phyloP scores from a whole-genome alignment of 1,284 basidiomycete species.

The Apiotrichum siamense region DNA sequence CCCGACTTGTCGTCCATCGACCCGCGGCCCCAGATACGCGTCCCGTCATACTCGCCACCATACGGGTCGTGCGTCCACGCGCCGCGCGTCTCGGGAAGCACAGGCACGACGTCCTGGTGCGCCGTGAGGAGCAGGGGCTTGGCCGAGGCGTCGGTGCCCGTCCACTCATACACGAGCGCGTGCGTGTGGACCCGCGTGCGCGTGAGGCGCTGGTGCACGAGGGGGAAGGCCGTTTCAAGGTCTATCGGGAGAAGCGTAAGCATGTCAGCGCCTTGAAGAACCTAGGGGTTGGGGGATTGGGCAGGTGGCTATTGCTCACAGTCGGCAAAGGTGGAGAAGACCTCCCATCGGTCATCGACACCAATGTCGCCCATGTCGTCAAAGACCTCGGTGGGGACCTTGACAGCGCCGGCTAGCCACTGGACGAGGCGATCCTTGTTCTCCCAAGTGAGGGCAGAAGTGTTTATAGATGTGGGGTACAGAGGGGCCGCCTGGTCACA shows the following conservation, averaged over 20 bases:
- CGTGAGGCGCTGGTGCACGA: conserved; percentile 51
- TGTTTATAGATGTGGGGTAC: conserved; percentile 18
- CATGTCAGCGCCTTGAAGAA: not conserved
- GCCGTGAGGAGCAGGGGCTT: conserved; percentile 62
- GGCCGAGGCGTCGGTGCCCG: conserved; percentile 54
- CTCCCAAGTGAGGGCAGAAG: conserved; percentile 19
- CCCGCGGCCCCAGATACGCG: conserved; percentile 58
- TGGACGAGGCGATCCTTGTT: conserved; percentile 29
- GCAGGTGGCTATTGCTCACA: too few species aligned
- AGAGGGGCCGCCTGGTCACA: conserved; percentile 24
- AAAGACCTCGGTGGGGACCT: conserved; percentile 45
- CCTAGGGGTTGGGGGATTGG: too few species aligned
- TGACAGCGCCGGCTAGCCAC: conserved; percentile 39
- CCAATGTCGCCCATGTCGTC: conserved; percentile 46
- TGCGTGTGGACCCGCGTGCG: conserved; percentile 60
- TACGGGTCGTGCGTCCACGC: conserved; percentile 60
- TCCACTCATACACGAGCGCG: conserved; percentile 61
- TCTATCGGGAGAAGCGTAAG: conserved; percentile 21
- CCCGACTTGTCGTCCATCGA: conserved; percentile 59
- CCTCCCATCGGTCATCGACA: conserved; percentile 44
- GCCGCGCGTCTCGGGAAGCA: conserved; percentile 53
- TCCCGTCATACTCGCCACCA: conserved; percentile 61
- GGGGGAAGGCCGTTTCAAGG: conserved; percentile 43
- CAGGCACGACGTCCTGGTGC: conserved; percentile 63
- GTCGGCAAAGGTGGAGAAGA: conserved; percentile 43